phyloP scores from a whole-genome alignment of 306 rosid genomes.

The Cercis canadensis region DNA sequence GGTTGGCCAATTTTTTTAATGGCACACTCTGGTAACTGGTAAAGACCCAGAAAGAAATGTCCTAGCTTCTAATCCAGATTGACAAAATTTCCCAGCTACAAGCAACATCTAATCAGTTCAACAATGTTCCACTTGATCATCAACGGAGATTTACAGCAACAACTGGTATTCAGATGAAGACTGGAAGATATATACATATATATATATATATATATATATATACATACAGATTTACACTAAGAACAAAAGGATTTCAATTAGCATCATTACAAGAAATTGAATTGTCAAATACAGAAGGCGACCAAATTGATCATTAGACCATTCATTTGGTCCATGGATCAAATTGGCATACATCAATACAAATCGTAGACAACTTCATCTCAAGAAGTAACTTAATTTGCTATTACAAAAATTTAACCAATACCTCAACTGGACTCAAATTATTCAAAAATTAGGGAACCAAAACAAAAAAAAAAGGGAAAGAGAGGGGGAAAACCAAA shows the following conservation, averaged over 20 bases:
- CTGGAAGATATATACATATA: too few relatives aligned
- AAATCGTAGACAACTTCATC: slow-evolving; percentile 6
- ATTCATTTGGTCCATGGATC: neutral
- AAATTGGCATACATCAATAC: slow-evolving; percentile 8
- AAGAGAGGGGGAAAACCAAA: neutral
- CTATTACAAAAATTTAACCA: neutral
- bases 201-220: too few relatives aligned
- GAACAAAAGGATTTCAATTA: slow-evolving; percentile 21
- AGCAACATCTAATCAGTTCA: too few relatives aligned
- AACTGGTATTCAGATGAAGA: too few relatives aligned
- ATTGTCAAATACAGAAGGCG: neutral
- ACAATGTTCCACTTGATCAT: slow-evolving; percentile 7
- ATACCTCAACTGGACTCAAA: slow-evolving; percentile 20
- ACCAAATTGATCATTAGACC: slow-evolving; percentile 7
- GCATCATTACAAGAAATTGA: slow-evolving; percentile 25
- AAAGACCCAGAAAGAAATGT: too few relatives aligned
- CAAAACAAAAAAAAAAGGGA: neutral
- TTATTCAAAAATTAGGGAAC: slow-evolving; percentile 16
- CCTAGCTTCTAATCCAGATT: neutral
- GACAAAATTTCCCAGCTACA: neutral
- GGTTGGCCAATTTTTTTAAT: too few relatives aligned
- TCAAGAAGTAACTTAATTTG: neutral
- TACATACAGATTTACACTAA: neutral
- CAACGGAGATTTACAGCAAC: neutral
- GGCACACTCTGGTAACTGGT: too few relatives aligned